Base-by-base conservation (phyloP, 2,329 filamentous ascomycete species). In the Cladosporium sphaerospermum region DNA sequence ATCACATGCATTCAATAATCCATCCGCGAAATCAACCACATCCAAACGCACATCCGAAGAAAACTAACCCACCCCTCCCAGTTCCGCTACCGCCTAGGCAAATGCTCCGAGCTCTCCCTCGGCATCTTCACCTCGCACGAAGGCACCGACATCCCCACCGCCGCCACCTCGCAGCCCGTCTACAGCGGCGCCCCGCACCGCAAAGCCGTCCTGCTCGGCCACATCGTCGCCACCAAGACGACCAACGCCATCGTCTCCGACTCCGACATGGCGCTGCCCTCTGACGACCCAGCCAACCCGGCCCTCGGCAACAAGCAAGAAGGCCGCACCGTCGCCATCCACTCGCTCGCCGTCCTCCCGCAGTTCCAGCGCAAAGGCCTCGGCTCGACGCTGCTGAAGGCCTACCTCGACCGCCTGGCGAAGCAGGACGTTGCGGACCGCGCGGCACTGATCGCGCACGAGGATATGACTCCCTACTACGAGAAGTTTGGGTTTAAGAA, bases 311-410 rank as follows among this genome's bases (percentile, higher is more conserved):
- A 95, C 69, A 81, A 86, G 61, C 82, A 89, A 54, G 73, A 75
- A 13, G 89, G 89, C 37, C 73, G 82, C 41, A 95, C 88, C 0
- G 78, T 96, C 52, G 88, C 83, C 52, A 73, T 96, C 46, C 91
- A 96, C 70, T 92, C 88, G 0, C 77, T 96, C 4, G 88, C 87
- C 14, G 84, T 96, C 5, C 76, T 86, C 52, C 89, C 88, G 1
- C 80, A 84, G 55, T 82, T 89, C 53, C 88, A 93, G 59, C 77
- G 81, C 33, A 82, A 83, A 54, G 86, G 88, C 1, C 75, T 95
- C 2, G 91, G 88, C 13, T 83, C 80, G 57, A 82, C 85, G 16
- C 72, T 95, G 55, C 76, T 95, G 73, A 84, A 82, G 68, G 79
- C 85, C 3, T 96, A 90, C 64, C 77, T 91, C 52, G 84, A 91